Conservation (phyloP, 2,329 filamentous ascomycete genomes). For the Colletotrichum lindemuthianum region DNA sequence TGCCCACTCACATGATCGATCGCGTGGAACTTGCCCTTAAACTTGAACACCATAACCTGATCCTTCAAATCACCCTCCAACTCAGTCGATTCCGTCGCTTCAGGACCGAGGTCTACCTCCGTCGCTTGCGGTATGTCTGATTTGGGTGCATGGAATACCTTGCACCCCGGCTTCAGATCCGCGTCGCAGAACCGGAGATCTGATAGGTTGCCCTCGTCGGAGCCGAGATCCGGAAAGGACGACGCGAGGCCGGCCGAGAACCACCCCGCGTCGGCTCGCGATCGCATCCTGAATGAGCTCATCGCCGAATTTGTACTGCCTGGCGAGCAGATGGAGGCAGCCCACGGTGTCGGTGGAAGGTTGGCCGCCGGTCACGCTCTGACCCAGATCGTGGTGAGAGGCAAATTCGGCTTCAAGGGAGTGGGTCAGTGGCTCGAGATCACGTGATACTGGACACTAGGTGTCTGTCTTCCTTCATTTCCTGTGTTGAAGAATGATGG, state of each 20-base stretch:
- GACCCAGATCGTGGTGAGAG: too few relatives aligned
- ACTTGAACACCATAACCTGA: constrained; percentile 74
- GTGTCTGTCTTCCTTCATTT: too few relatives aligned
- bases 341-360: background rate
- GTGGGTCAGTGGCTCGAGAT: too few relatives aligned
- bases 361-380: too few relatives aligned
- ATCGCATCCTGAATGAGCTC: constrained; percentile 39
- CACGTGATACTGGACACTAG: too few relatives aligned
- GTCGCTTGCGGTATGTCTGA: constrained; percentile 47
- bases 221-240: constrained; percentile 63
- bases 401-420: too few relatives aligned
- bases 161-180: constrained; percentile 64
- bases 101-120: constrained; percentile 49
- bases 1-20: constrained; percentile 70
- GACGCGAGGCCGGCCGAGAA: constrained; percentile 64
- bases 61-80: constrained; percentile 56
- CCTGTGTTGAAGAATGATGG: too few relatives aligned
- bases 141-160: constrained; percentile 63
- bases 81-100: constrained; percentile 42
- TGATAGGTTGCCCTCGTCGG: constrained; percentile 49
- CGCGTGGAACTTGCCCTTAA: constrained; percentile 72
- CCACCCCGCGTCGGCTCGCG: constrained; percentile 53
- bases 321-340: background rate
- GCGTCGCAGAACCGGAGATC: constrained; percentile 52
- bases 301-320: constrained; percentile 18